Evolutionary conservation across 306 rosid species (phyloP), one percentile per base, ranked within the genome.

Genomic region (Begonia loranthoides): DNA sequence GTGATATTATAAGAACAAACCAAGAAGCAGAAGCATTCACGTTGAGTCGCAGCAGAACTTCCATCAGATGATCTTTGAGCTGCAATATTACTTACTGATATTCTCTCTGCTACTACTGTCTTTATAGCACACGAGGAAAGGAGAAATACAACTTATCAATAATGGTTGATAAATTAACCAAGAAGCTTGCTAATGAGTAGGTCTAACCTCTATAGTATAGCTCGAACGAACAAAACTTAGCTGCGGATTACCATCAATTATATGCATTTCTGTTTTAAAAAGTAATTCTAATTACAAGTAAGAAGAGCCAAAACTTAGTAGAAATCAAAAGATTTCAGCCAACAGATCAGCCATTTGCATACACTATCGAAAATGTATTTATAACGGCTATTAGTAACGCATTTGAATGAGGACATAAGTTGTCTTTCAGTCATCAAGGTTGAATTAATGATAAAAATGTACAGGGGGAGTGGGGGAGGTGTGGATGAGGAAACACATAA

Each of bases 51-150:
- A 9, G 99, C 99, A 17, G 99, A 86, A 72, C 94, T 95, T 44
- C 99, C 99, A 65, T 83, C 99, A 58, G 99, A 86, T 59, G 99
- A 95, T 77, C 83, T 86, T 63, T 86, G 90, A 78, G 83, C 95
- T 57, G 99, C 99, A 63, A 90, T 95, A 71, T 86, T 94, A 73
- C 86, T 95, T 64, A 90, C 99, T 21, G 99, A 90, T 55, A 90
- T 90, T 49, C 99, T 77, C 63, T 90, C 99, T 34, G 99, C 99
- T 76, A 82, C 99, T 54, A 86, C 96, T n/a, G 99, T 86, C 99
- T 90, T 64, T 59, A 58, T 28, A 61, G 21, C 50, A 17, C 21
- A 38, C 13, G 33, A 10, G 17, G 5, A 13, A 28, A 46, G 11
- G 21, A 19, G 46, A 21, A 17, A 50, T 16, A 63, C 40, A 13